A percentile compares a stretch with the other conserved stretches of the same genome.
phyloP scores from a whole-genome alignment of 306 rosid genomes.

The Vigna angularis region DNA sequence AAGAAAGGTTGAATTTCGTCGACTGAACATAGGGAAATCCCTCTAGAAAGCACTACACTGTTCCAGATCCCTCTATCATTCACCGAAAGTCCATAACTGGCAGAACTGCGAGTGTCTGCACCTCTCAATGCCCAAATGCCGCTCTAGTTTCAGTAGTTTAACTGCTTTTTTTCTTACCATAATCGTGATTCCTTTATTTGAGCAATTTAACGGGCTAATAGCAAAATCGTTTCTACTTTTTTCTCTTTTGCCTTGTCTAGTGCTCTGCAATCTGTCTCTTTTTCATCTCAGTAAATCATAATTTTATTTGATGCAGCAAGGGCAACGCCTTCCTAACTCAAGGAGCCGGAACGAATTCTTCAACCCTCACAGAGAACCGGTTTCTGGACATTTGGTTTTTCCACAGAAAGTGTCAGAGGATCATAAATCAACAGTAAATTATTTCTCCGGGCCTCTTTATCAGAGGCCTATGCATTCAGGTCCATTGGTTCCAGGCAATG shows the following conservation, averaged over 20 bases:
- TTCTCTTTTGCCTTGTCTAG: neutral
- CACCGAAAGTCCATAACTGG: neutral
- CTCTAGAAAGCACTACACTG: neutral
- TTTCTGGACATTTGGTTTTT: slow-evolving; percentile 63
- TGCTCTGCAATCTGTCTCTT: slow-evolving; percentile 8
- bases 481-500: slow-evolving; percentile 61
- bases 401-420: slow-evolving; percentile 59
- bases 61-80: neutral
- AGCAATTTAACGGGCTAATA: neutral
- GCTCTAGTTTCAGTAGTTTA: slow-evolving; percentile 11
- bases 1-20: neutral
- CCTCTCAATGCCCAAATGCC: neutral
- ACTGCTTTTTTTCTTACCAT: slow-evolving; percentile 1
- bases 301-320: slow-evolving; percentile 54
- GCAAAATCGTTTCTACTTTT: neutral
- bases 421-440: slow-evolving; percentile 46
- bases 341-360: slow-evolving; percentile 57
- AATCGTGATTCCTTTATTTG: slow-evolving; percentile 18
- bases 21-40: neutral
- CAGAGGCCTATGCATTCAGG: slow-evolving; percentile 76
- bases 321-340: slow-evolving; percentile 54
- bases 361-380: slow-evolving; percentile 57
- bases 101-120: neutral
- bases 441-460: slow-evolving; percentile 52
- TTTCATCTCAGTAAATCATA: slow-evolving; percentile 28